Evolutionary conservation across 768 basidiomycete genomes (phyloP), one percentile per base, ranked within the genome.

Genomic region (Pulveroboletus ravenelii): DNA sequence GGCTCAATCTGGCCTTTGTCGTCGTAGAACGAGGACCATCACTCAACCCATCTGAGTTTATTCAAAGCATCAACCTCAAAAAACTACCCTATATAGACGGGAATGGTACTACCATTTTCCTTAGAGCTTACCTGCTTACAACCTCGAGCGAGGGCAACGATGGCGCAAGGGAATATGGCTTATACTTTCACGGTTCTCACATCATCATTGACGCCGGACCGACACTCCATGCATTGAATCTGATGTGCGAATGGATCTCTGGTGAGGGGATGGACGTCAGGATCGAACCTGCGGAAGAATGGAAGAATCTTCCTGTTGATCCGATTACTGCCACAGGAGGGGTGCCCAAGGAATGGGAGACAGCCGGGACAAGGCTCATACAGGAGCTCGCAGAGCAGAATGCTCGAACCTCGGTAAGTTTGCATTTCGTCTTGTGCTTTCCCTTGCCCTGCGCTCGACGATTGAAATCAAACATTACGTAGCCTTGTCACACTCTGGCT

Each of bases 251-350:
- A 48, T 63, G 64, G 60, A 62, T 61, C 2, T 62, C 60, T 20
- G 47, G 34, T 3, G 42, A 46, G 3, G 56, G 56, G 0, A 48
- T 62, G 45, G 47, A 53, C 12, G 37, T 62, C 31, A 35, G 0
- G 9, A 42, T 59, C 5, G 36, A 51, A 1, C 52, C 44, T 36
- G 53, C 32, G 9, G 50, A 62, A 30, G 63, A 66, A 29, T 62
- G 62, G 62, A 56, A 50, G 20, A 56, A 64, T 34, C 60, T 64
- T 15, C 64, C 64, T 1, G 52, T 54, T 5, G 65, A 66, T 25
- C 62, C 60, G 5, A 53, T 64, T 23, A 49, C 48, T 29, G 65
- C 63, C 1, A 64, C 48, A 0, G 63, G 65, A 8, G 62, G 63
- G 4, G 46, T 30, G 6, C 50, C 44, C 20, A 15, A 46, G 3